A percentile compares a stretch with the other conserved stretches of the same genome.
Evolutionary conservation across 306 rosid genomes (phyloP).

Genomic region (Cucurbita moschata): DNA sequence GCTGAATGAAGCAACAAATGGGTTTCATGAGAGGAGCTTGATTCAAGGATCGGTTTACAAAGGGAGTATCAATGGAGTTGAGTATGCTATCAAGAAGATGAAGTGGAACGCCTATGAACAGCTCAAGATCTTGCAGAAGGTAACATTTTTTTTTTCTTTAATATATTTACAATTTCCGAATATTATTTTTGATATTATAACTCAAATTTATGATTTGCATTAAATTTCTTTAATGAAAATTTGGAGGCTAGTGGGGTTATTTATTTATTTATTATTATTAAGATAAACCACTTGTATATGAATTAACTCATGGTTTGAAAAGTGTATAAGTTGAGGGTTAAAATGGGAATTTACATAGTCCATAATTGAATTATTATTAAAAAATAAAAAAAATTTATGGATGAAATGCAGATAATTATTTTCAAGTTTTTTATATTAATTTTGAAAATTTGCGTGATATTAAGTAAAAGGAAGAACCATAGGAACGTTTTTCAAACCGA

Average conservation of each 20-base stretch:
- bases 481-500: neutral
- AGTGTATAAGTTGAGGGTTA: no score
- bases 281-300: neutral
- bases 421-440: no score
- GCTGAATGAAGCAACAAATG: slow-evolving; percentile 52
- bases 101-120: slow-evolving; percentile 86
- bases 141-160: slow-evolving; percentile 6
- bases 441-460: no score
- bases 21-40: slow-evolving; percentile 39
- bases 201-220: no score
- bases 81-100: slow-evolving; percentile 88
- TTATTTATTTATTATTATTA: no score
- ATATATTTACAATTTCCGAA: no score
- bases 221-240: no score
- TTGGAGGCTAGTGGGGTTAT: neutral
- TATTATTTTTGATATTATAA: no score
- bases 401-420: no score
- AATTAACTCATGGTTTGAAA: neutral
- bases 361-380: neutral
- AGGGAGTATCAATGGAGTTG: slow-evolving; percentile 43
- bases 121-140: slow-evolving; percentile 98
- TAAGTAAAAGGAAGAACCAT: neutral
- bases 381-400: no score
- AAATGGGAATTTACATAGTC: neutral
- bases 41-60: slow-evolving; percentile 76